Evolutionary conservation across 495 filamentous ascomycete species (phyloP).

Genomic region (Immersiella caudata): DNA sequence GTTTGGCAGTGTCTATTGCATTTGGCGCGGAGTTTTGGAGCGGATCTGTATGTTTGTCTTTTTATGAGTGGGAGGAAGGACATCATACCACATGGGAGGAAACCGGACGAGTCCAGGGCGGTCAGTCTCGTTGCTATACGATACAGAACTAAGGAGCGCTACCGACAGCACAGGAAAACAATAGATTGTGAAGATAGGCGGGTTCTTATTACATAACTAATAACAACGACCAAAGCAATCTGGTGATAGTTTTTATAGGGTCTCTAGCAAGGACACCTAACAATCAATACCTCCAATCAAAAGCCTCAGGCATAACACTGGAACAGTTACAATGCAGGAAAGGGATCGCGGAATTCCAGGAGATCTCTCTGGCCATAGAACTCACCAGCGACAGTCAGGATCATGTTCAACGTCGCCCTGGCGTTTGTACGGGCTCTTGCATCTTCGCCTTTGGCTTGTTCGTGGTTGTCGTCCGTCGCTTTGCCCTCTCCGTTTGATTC

Average conservation of each 20-base stretch:
- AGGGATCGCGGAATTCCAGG: slow-evolving; percentile 67
- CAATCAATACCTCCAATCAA: neutral
- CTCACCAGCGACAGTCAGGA: slow-evolving; percentile 86
- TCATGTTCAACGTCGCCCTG: slow-evolving; percentile 78
- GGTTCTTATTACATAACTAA: neutral
- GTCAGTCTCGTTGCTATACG: neutral
- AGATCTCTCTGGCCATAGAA: slow-evolving; percentile 90
- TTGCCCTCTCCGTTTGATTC: slow-evolving; percentile 6
- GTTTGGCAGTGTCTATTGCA: slow-evolving; percentile 1
- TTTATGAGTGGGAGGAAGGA: neutral
- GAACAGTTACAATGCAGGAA: slow-evolving; percentile 33
- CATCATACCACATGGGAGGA: slow-evolving; percentile 10
- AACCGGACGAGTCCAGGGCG: neutral
- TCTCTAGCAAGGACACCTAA: neutral
- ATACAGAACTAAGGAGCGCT: neutral
- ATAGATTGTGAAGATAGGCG: neutral
- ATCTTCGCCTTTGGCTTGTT: slow-evolving; percentile 29
- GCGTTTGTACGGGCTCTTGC: slow-evolving; percentile 47
- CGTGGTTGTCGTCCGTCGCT: neutral
- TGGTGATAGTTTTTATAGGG: neutral
- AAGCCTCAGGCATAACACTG: neutral
- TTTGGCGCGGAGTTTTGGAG: slow-evolving; percentile 15
- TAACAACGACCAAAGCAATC: neutral
- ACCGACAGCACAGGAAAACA: neutral
- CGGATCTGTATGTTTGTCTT: neutral